These are phyloP conservation scores for Stephanocyclus meneghinianus DNA, from an alignment of 352 stramenopile genomes.

Conservation along the genomic window DNA sequence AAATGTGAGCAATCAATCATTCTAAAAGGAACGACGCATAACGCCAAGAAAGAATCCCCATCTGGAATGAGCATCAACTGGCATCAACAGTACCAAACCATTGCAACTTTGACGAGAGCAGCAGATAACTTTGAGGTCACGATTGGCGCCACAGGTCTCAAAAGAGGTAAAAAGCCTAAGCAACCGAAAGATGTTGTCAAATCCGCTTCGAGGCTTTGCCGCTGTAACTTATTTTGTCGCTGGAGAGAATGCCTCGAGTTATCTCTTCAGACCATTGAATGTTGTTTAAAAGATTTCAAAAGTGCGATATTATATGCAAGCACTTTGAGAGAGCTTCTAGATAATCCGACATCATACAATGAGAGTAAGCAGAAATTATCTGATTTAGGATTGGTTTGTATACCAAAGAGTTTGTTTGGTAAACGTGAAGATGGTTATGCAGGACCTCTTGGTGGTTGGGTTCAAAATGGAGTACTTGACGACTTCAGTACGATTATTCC, in stretches of 20 bases:
- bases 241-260: constrained; percentile 24
- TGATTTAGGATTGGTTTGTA: neutral
- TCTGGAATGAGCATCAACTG: constrained; percentile 76
- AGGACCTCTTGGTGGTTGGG: constrained; percentile 26
- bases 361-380: constrained; percentile 18
- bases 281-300: neutral
- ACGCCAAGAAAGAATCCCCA: constrained; percentile 41
- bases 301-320: neutral
- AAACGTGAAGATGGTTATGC: constrained; percentile 10
- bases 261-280: neutral
- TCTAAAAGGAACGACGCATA: neutral
- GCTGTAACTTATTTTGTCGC: constrained; percentile 31
- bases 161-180: constrained; percentile 78
- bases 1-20: neutral
- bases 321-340: neutral
- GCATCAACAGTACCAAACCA: constrained; percentile 27
- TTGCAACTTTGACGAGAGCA: neutral
- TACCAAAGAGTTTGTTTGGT: neutral
- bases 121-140: constrained; percentile 53
- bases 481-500: constrained; percentile 17
- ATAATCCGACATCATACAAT: constrained; percentile 6
- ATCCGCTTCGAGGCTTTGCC: constrained; percentile 58
- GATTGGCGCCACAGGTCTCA: constrained; percentile 67
- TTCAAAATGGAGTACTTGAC: constrained; percentile 12
- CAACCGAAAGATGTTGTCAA: constrained; percentile 48